Percentiles rank a stretch among this genome's conserved stretches.
These are phyloP conservation scores for Scheffersomyces insectosa DNA, from an alignment of 1,139 yeast species.

Conservation along the genomic window DNA sequence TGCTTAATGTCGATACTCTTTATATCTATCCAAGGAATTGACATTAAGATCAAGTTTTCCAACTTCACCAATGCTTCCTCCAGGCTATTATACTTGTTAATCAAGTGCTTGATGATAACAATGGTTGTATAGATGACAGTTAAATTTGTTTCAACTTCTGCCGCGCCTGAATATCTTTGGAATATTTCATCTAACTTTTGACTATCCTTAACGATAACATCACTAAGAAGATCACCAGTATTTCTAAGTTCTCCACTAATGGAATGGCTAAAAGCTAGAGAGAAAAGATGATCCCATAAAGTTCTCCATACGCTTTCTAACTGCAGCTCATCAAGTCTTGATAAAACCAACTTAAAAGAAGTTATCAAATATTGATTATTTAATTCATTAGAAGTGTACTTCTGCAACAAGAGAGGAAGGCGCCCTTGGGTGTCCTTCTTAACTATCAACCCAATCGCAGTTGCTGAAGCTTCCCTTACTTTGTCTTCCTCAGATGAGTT, in stretches of 20 bases:
- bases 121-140: constrained; percentile 30
- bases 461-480: constrained; percentile 43
- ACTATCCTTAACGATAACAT: constrained; percentile 6
- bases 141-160: constrained; percentile 6
- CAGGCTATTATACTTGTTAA: constrained; percentile 20
- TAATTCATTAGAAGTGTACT: not conserved
- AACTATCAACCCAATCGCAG: constrained; percentile 53
- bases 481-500: not conserved
- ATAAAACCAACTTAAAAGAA: constrained; percentile 10
- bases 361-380: constrained; percentile 8
- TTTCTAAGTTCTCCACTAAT: constrained; percentile 16
- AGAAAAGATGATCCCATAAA: constrained; percentile 11
- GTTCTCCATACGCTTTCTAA: constrained; percentile 12
- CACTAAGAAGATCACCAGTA: constrained; percentile 15
- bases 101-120: constrained; percentile 35
- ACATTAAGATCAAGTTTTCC: constrained; percentile 8
- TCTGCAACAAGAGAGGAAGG: not conserved
- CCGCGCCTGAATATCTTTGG: constrained; percentile 17
- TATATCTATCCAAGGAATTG: constrained; percentile 17
- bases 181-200: constrained; percentile 12
- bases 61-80: constrained; percentile 15
- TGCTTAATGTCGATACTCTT: constrained; percentile 49
- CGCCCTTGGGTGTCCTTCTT: constrained; percentile 29
- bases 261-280: constrained; percentile 10
- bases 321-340: constrained; percentile 5